Evolutionary conservation across 2,329 filamentous ascomycete genomes (phyloP).

Genomic region (Metarhizium humberi): DNA sequence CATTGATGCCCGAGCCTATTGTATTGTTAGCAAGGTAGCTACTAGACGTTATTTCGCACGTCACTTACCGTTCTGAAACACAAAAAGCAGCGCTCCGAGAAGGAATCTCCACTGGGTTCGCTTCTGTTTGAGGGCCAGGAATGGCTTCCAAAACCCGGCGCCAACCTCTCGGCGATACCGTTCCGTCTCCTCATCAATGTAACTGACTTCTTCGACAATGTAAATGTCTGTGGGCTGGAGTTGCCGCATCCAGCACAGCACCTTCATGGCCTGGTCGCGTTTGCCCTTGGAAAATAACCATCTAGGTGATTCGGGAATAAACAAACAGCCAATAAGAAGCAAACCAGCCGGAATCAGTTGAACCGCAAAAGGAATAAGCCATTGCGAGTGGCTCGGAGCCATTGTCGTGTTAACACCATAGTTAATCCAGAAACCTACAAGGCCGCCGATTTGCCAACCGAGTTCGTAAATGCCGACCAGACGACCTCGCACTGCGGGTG

Average conservation of each 20-base stretch:
- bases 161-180: conserved; percentile 54
- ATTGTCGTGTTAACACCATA: conserved; percentile 49
- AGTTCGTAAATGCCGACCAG: conserved; percentile 14
- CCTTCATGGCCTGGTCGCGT: conserved; percentile 47
- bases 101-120: conserved; percentile 63
- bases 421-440: conserved; percentile 26
- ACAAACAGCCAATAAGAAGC: conserved; percentile 48
- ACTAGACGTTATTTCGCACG: conserved; percentile 2
- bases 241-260: conserved; percentile 57
- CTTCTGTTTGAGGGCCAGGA: conserved; percentile 44
- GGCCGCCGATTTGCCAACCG: conserved; percentile 12
- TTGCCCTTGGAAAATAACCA: conserved; percentile 58
- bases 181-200: conserved; percentile 62
- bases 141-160: conserved; percentile 66
- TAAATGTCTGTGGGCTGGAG: conserved; percentile 49
- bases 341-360: conserved; percentile 59
- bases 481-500: conserved; percentile 12
- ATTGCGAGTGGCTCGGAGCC: conserved; percentile 40
- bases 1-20: conserved; percentile 19
- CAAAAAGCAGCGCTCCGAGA: conserved; percentile 63
- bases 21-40: neutral
- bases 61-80: conserved; percentile 61
- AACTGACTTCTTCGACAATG: conserved; percentile 63
- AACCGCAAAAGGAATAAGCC: conserved; percentile 56
- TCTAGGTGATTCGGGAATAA: conserved; percentile 56